These are phyloP conservation scores for Dothideomycetes sp. DNA, from an alignment of 2,329 filamentous ascomycete species.

Conservation along the genomic window DNA sequence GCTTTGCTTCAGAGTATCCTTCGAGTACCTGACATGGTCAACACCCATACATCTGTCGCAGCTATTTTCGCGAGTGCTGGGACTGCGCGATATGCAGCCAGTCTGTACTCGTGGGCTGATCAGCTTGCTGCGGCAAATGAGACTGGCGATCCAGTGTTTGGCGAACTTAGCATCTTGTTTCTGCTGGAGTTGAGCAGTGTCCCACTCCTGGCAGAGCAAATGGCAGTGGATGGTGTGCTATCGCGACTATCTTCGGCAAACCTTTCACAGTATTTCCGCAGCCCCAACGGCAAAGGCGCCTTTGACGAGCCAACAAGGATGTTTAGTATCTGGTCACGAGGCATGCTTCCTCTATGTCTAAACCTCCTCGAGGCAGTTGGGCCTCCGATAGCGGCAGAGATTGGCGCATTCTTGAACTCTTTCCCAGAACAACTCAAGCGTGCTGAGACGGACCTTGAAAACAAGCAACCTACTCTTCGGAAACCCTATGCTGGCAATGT, in stretches of 20 bases:
- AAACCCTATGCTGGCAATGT: slow-evolving; percentile 48
- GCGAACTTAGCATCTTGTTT: slow-evolving; percentile 82
- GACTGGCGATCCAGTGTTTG: slow-evolving; percentile 78
- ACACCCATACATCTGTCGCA: slow-evolving; percentile 40
- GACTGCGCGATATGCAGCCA: slow-evolving; percentile 68
- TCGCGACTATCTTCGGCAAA: slow-evolving; percentile 69
- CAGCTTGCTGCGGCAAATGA: slow-evolving; percentile 59
- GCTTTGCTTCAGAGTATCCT: slow-evolving; percentile 80
- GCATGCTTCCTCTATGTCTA: slow-evolving; percentile 75
- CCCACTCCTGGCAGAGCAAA: slow-evolving; percentile 71
- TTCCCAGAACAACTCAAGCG: slow-evolving; percentile 70
- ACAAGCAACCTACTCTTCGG: slow-evolving; percentile 27
- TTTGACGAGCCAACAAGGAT: slow-evolving; percentile 68
- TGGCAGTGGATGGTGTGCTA: slow-evolving; percentile 78
- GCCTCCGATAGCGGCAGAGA: slow-evolving; percentile 69
- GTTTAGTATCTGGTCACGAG: slow-evolving; percentile 83
- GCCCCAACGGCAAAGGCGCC: slow-evolving; percentile 58
- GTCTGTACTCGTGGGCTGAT: slow-evolving; percentile 90
- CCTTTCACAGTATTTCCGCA: slow-evolving; percentile 64
- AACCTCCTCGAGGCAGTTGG: slow-evolving; percentile 80
- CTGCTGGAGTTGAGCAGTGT: slow-evolving; percentile 78
- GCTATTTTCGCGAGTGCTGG: slow-evolving; percentile 47
- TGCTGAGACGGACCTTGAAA: slow-evolving; percentile 63
- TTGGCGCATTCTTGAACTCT: slow-evolving; percentile 78
- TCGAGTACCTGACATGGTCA: slow-evolving; percentile 62